Conservation (phyloP, 768 basidiomycete species). For the Krasilnikovozyma curviuscula region DNA sequence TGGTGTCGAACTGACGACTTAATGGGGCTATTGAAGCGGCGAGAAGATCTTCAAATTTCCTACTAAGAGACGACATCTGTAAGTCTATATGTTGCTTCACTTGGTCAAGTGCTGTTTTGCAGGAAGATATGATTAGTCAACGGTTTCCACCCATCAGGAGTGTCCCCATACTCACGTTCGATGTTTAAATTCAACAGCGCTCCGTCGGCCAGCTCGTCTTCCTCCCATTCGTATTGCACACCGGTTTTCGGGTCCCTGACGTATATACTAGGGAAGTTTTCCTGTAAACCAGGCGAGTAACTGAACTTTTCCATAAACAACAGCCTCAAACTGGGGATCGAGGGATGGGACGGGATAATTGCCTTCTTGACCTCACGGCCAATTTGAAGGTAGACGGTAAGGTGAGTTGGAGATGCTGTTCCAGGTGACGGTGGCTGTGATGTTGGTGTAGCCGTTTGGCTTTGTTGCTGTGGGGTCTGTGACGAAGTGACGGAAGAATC, state of each 20-base stretch:
- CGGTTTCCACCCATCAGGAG: neutral
- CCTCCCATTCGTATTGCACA: slow-evolving; percentile 88
- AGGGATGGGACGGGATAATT: slow-evolving; percentile 44
- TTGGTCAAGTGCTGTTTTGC: slow-evolving; percentile 68
- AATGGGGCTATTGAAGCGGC: slow-evolving; percentile 10
- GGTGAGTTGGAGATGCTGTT: slow-evolving; percentile 17
- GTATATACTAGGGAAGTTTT: slow-evolving; percentile 88
- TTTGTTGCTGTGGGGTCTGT: neutral
- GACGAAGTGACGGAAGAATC: too few relatives aligned
- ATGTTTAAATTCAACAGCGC: slow-evolving; percentile 81
- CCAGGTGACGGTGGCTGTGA: neutral
- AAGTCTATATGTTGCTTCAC: slow-evolving; percentile 95
- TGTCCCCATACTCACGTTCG: slow-evolving; percentile 51
- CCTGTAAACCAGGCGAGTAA: slow-evolving; percentile 66
- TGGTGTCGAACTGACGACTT: slow-evolving; percentile 8
- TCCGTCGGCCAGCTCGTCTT: slow-evolving; percentile 77
- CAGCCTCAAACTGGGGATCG: slow-evolving; percentile 56
- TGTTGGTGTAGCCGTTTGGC: neutral
- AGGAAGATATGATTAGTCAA: neutral
- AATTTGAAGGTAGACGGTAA: slow-evolving; percentile 71
- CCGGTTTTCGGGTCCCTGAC: slow-evolving; percentile 80
- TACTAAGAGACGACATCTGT: slow-evolving; percentile 60
- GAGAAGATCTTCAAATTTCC: slow-evolving; percentile 12
- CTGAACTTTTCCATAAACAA: slow-evolving; percentile 88
- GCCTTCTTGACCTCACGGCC: slow-evolving; percentile 76